Evolutionary conservation across 2,329 filamentous ascomycete species (phyloP).

Genomic region (Xylariaceae sp.): DNA sequence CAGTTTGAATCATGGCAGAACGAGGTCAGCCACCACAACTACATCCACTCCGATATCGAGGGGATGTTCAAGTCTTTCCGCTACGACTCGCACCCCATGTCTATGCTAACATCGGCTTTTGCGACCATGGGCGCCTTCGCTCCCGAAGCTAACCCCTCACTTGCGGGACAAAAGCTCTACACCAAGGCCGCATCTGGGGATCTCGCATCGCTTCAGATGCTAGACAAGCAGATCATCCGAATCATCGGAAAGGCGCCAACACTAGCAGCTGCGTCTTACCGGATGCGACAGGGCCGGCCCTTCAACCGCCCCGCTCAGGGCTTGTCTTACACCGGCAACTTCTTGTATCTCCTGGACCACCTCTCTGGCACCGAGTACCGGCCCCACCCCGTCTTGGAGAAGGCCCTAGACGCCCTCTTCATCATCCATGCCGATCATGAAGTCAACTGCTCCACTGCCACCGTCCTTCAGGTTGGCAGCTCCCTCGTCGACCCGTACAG

Average conservation of each 20-base stretch:
- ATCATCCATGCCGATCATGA: slow-evolving; percentile 56
- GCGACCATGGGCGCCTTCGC: slow-evolving; percentile 46
- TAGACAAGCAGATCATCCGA: slow-evolving; percentile 49
- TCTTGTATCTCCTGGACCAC: slow-evolving; percentile 50
- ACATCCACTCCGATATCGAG: slow-evolving; percentile 45
- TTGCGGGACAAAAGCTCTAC: slow-evolving; percentile 46
- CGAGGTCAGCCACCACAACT: slow-evolving; percentile 48
- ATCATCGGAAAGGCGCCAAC: slow-evolving; percentile 49
- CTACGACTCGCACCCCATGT: slow-evolving; percentile 49
- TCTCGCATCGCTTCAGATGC: slow-evolving; percentile 36
- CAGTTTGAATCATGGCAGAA: slow-evolving; percentile 41
- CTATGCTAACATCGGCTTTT: slow-evolving; percentile 46
- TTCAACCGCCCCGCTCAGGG: slow-evolving; percentile 46
- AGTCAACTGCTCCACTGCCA: slow-evolving; percentile 53
- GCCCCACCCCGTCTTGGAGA: slow-evolving; percentile 46
- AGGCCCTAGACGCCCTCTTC: slow-evolving; percentile 48
- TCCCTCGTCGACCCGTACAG: slow-evolving; percentile 52
- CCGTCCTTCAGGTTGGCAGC: slow-evolving; percentile 51
- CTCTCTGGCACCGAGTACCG: slow-evolving; percentile 42
- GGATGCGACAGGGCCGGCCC: slow-evolving; percentile 47
- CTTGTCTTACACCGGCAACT: slow-evolving; percentile 50
- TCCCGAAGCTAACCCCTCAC: slow-evolving; percentile 46
- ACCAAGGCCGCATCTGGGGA: slow-evolving; percentile 41
- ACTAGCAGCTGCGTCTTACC: slow-evolving; percentile 46
- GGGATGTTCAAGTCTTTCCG: slow-evolving; percentile 47